phyloP scores from a whole-genome alignment of 2,329 filamentous ascomycete species.

The Colletotrichum viniferum region DNA sequence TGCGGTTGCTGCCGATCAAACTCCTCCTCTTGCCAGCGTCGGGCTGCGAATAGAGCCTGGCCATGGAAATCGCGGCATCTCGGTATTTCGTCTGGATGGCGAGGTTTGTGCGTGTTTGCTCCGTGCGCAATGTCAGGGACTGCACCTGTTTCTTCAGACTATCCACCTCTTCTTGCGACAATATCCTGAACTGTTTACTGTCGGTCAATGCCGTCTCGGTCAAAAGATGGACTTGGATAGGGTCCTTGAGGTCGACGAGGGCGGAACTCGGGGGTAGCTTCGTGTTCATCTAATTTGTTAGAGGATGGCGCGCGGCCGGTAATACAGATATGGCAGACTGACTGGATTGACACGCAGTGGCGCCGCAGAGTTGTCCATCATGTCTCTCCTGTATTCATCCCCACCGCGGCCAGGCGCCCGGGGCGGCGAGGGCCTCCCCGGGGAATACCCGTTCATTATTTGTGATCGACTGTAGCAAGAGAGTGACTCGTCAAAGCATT shows the following conservation, averaged over 20 bases:
- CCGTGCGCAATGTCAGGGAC: conserved; percentile 75
- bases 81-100: conserved; percentile 91
- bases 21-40: conserved; percentile 50
- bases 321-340: conserved; percentile 30
- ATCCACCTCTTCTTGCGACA: conserved; percentile 92
- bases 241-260: conserved; percentile 68
- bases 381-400: conserved; percentile 63
- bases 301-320: background rate
- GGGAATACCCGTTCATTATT: conserved; percentile 44
- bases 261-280: conserved; percentile 58
- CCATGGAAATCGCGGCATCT: conserved; percentile 88
- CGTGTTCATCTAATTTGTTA: conserved; percentile 49
- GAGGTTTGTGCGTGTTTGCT: conserved; percentile 81
- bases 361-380: conserved; percentile 57
- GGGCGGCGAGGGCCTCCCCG: conserved; percentile 33
- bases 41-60: conserved; percentile 75
- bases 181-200: conserved; percentile 81
- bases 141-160: conserved; percentile 86
- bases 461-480: conserved; percentile 1
- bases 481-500: conserved; percentile 20
- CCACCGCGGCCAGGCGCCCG: conserved; percentile 43
- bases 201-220: conserved; percentile 93
- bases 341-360: conserved; percentile 61
- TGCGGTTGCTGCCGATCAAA: conserved; percentile 50
- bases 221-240: conserved; percentile 86